Conservation (phyloP, 768 basidiomycete species). For the Lyophyllum atratum region DNA sequence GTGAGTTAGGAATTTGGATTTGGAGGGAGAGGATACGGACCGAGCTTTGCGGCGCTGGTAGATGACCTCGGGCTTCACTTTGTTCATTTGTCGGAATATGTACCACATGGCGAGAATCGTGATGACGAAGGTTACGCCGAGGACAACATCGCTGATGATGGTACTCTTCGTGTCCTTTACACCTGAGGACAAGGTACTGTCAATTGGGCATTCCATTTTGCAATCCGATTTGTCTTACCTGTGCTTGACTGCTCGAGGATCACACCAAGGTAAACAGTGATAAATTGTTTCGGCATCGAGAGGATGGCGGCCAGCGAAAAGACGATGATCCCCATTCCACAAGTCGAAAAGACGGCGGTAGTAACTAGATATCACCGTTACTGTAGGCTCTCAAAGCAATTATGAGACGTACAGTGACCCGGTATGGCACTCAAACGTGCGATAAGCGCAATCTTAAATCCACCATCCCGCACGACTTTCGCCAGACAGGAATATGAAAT, state of each 20-base stretch:
- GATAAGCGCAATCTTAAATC: conserved; percentile 81
- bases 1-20: neutral
- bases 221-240: conserved; percentile 21
- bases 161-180: conserved; percentile 47
- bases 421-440: conserved; percentile 83
- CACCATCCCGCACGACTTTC: conserved; percentile 80
- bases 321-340: conserved; percentile 80
- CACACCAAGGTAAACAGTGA: conserved; percentile 90
- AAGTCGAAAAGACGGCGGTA: conserved; percentile 85
- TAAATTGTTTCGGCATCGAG: conserved; percentile 88
- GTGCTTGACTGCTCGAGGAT: conserved; percentile 56
- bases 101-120: conserved; percentile 85
- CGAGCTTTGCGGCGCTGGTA: conserved; percentile 71
- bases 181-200: conserved; percentile 24
- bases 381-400: neutral
- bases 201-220: neutral
- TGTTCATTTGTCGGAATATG: conserved; percentile 71
- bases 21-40: conserved; percentile 28
- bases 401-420: conserved; percentile 63
- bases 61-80: conserved; percentile 66
- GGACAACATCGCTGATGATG: conserved; percentile 69
- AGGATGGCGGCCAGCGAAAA: conserved; percentile 81
- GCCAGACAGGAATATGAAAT: conserved; percentile 64
- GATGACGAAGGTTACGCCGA: conserved; percentile 68
- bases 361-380: conserved; percentile 56